These are phyloP conservation scores for Xylaria palmicola DNA, from an alignment of 495 filamentous ascomycete genomes.

Conservation along the genomic window DNA sequence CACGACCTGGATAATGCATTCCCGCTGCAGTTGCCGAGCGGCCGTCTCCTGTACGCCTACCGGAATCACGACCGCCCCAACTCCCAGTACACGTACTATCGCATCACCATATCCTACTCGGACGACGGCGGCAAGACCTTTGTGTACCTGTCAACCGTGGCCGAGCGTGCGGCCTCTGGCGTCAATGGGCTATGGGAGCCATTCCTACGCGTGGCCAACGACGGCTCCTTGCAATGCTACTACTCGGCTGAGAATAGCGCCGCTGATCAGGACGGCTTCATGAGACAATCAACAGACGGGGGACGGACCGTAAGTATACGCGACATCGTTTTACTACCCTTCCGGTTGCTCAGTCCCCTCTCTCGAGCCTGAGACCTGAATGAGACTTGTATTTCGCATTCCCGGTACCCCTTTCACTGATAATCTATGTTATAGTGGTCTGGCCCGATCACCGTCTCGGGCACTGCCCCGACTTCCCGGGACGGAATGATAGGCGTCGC, in stretches of 20 bases:
- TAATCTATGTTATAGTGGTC: constrained; percentile 36
- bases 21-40: constrained; percentile 51
- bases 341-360: background rate
- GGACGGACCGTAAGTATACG: constrained; percentile 35
- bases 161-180: constrained; percentile 29
- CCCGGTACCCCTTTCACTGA: no score
- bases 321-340: background rate
- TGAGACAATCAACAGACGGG: constrained; percentile 51
- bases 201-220: constrained; percentile 51
- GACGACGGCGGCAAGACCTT: constrained; percentile 50
- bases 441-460: constrained; percentile 46
- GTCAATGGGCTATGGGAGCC: constrained; percentile 58
- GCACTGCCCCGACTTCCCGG: constrained; percentile 42
- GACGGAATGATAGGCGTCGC: constrained; percentile 63
- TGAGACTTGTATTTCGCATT: background rate
- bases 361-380: background rate
- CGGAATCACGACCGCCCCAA: constrained; percentile 57
- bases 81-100: constrained; percentile 48
- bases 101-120: constrained; percentile 58
- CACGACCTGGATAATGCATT: constrained; percentile 62
- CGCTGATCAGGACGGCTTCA: constrained; percentile 57
- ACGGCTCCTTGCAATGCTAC: constrained; percentile 56
- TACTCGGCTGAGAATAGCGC: constrained; percentile 55
- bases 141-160: constrained; percentile 50
- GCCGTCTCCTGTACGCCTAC: constrained; percentile 55